These are phyloP conservation scores for Ophiognomonia clavigignenti-juglandacearum DNA, from an alignment of 2,329 filamentous ascomycete genomes.

Conservation along the genomic window DNA sequence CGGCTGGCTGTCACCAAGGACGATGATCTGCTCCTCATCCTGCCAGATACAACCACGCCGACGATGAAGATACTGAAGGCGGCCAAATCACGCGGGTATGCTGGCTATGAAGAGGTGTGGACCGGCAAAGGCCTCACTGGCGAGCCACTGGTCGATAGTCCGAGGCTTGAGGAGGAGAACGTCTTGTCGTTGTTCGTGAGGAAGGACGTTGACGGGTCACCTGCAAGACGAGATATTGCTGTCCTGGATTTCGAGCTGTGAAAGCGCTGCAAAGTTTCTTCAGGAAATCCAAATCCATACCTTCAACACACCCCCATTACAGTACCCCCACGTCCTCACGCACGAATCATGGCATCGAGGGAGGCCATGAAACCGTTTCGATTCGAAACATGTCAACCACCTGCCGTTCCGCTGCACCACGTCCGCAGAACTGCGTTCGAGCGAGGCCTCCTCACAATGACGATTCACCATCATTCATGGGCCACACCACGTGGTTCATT, in stretches of 20 bases:
- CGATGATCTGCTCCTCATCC: slow-evolving; percentile 31
- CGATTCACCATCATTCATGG: not conserved
- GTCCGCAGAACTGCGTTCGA: no score
- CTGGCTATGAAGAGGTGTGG: slow-evolving; percentile 32
- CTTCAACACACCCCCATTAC: no score
- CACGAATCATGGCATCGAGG: no score
- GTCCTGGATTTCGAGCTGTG: slow-evolving; percentile 32
- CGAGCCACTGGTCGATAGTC: slow-evolving; percentile 34
- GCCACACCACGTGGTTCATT: not conserved
- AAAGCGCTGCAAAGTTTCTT: no score
- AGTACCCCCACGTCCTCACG: no score
- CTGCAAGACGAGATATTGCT: slow-evolving; percentile 23
- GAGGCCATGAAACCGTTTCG: no score
- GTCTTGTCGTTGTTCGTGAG: slow-evolving; percentile 32
- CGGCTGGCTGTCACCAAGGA: slow-evolving; percentile 29
- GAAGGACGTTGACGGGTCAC: slow-evolving; percentile 11
- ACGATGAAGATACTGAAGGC: slow-evolving; percentile 29
- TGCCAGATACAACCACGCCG: slow-evolving; percentile 27
- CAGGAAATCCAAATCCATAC: no score
- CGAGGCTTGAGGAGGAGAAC: slow-evolving; percentile 30
- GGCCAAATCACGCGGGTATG: slow-evolving; percentile 23
- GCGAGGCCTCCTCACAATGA: not conserved
- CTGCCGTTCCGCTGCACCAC: no score
- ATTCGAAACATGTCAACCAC: no score
- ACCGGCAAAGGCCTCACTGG: slow-evolving; percentile 28